These are phyloP conservation scores for Globisporangium polare DNA, from an alignment of 352 stramenopile species.

Conservation along the genomic window DNA sequence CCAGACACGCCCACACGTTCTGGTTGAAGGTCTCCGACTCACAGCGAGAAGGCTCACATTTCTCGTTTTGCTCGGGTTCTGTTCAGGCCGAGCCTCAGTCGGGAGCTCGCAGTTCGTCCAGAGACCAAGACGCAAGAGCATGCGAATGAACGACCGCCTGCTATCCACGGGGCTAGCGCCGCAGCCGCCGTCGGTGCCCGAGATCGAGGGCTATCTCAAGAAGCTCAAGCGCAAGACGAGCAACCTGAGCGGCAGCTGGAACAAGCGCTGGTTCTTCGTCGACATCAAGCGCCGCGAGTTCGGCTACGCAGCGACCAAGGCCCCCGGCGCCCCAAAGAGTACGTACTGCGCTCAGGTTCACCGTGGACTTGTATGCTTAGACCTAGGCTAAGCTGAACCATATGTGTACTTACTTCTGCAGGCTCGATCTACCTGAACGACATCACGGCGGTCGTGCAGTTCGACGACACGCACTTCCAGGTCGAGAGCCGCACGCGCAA, in stretches of 20 bases:
- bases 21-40: neutral
- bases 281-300: constrained; percentile 73
- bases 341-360: constrained; percentile 8
- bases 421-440: constrained; percentile 83
- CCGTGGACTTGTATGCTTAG: neutral
- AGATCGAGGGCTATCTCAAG: constrained; percentile 85
- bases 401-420: constrained; percentile 14
- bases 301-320: constrained; percentile 57
- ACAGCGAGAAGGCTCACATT: constrained; percentile 3
- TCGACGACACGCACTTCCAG: constrained; percentile 84
- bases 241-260: constrained; percentile 74
- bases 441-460: constrained; percentile 83
- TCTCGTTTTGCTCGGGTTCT: neutral
- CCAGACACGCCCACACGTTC: neutral
- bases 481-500: constrained; percentile 80
- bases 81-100: neutral
- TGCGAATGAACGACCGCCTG: constrained; percentile 8
- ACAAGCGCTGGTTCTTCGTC: constrained; percentile 87
- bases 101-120: neutral
- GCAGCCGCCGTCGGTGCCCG: constrained; percentile 47
- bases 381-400: neutral
- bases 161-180: constrained; percentile 23
- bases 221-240: constrained; percentile 86
- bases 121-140: neutral
- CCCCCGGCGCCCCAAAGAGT: constrained; percentile 42